Evolutionary conservation across 2,329 filamentous ascomycete genomes (phyloP), one percentile per base, ranked within the genome.

Genomic region (Ophiostoma sp.): DNA sequence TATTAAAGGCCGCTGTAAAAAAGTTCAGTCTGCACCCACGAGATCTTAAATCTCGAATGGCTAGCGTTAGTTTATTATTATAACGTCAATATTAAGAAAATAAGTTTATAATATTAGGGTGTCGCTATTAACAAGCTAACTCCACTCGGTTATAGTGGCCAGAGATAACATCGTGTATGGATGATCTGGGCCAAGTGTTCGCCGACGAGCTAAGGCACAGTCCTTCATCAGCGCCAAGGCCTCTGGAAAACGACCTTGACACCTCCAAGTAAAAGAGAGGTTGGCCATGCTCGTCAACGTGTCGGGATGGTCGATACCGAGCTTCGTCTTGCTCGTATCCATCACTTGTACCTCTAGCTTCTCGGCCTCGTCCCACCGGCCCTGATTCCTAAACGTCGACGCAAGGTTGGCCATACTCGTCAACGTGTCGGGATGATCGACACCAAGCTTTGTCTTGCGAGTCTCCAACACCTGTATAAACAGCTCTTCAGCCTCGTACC

Each of bases 401-500:
- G n/a, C n/a, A n/a, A n/a, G n/a, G n/a, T n/a, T n/a, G n/a, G n/a
- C n/a, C n/a, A n/a, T n/a, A n/a, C n/a, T n/a, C n/a, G n/a, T n/a
- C n/a, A n/a, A n/a, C n/a, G n/a, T n/a, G n/a, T n/a, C n/a, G n/a
- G n/a, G 69, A 45, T 71, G 69, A 19, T 71, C 69, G 25, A 31
- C 50, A 8, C 52, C 52, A 31, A 71, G 69, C 50, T 42, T 59
- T 19, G 33, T 71, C 28, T 71, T 71, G n/a, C 42, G 4, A 12
- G 15, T 22, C 22, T 66, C 61, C 15, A 66, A 4, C n/a, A 45
- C 61, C n/a, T 66, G 61, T 19, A n/a, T 5, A n/a, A 1, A 3
- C n/a, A 71, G 15, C 31, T 61, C 31, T 48, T 71, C 48, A 12
- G 52, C 52, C 48, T 69, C 66, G n/a, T n/a, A n/a, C n/a, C n/a